A percentile compares a stretch with the other conserved stretches of the same genome.
Conservation (phyloP, 2,329 filamentous ascomycete species). For the Chalaropsis thielavioides region DNA sequence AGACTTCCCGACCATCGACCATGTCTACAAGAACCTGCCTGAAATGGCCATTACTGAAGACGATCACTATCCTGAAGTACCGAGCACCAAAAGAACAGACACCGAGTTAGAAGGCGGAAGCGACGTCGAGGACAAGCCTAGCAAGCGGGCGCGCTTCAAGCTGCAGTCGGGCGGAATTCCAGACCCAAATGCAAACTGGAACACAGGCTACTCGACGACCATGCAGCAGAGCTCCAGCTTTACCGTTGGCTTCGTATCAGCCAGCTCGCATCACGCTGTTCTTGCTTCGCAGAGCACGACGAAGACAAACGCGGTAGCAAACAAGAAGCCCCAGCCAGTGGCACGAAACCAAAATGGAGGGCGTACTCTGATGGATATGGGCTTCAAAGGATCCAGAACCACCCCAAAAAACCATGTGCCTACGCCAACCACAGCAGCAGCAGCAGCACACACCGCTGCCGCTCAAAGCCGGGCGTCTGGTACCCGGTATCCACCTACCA, state of each 20-base stretch:
- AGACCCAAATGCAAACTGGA: constrained; percentile 27
- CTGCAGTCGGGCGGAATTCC: constrained; percentile 21
- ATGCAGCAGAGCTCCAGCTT: constrained; percentile 47
- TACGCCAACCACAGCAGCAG: not conserved
- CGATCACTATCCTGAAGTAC: constrained; percentile 51
- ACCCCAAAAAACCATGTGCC: not conserved
- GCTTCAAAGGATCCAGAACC: not conserved
- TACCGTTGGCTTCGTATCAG: constrained; percentile 51
- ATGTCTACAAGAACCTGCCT: constrained; percentile 39
- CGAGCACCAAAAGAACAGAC: constrained; percentile 27
- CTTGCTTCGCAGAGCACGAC: constrained; percentile 23
- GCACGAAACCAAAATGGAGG: not conserved
- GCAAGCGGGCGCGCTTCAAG: constrained; percentile 17
- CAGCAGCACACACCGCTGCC: not conserved
- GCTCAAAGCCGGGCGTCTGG: not conserved
- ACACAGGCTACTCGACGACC: constrained; percentile 40
- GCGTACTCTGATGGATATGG: not conserved
- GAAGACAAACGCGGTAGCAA: constrained; percentile 17
- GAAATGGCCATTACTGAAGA: constrained; percentile 48
- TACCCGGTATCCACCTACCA: not conserved
- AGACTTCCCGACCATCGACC: constrained; percentile 39
- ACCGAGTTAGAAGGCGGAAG: constrained; percentile 5
- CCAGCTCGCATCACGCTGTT: constrained; percentile 33
- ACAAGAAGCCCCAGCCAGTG: constrained; percentile 9
- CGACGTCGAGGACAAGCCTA: constrained; percentile 20